phyloP scores from a whole-genome alignment of 2,329 filamentous ascomycete species.

The Lasiodiplodia theobromae region DNA sequence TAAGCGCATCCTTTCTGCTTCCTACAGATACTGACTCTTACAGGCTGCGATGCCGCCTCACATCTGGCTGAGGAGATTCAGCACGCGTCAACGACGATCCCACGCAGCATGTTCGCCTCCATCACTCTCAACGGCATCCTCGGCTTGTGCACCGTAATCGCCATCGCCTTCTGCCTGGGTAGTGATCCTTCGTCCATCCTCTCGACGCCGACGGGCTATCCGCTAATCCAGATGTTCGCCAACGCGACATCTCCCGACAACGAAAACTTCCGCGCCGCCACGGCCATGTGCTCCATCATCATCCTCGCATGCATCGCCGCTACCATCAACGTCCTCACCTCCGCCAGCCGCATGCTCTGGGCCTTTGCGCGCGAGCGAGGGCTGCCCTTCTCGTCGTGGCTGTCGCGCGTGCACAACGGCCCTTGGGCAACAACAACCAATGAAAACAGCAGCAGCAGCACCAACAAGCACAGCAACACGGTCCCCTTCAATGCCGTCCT shows the following conservation, averaged over 20 bases:
- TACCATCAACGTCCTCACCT: constrained; percentile 47
- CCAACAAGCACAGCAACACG: constrained; percentile 37
- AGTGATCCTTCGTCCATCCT: constrained; percentile 40
- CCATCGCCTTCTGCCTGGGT: constrained; percentile 47
- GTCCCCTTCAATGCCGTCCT: constrained; percentile 26
- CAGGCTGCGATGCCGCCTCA: constrained; percentile 14
- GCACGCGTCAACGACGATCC: constrained; percentile 45
- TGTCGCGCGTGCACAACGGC: constrained; percentile 44
- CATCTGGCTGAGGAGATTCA: constrained; percentile 42
- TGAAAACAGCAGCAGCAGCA: too few species aligned
- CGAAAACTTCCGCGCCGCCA: constrained; percentile 46
- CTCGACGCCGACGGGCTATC: constrained; percentile 36
- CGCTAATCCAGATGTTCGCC: constrained; percentile 59
- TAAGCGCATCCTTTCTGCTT: constrained; percentile 40
- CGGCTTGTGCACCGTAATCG: constrained; percentile 51
- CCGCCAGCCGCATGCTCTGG: constrained; percentile 52
- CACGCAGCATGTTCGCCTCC: constrained; percentile 51
- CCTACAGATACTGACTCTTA: not conserved
- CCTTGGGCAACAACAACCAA: constrained; percentile 3
- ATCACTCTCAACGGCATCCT: constrained; percentile 50
- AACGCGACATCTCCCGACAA: constrained; percentile 39
- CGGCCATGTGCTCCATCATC: constrained; percentile 55
- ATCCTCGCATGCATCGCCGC: constrained; percentile 51
- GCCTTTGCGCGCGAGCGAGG: constrained; percentile 54
- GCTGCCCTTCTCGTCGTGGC: constrained; percentile 46